Conservation (phyloP, 495 filamentous ascomycete species). For the Penicillium antarcticum region DNA sequence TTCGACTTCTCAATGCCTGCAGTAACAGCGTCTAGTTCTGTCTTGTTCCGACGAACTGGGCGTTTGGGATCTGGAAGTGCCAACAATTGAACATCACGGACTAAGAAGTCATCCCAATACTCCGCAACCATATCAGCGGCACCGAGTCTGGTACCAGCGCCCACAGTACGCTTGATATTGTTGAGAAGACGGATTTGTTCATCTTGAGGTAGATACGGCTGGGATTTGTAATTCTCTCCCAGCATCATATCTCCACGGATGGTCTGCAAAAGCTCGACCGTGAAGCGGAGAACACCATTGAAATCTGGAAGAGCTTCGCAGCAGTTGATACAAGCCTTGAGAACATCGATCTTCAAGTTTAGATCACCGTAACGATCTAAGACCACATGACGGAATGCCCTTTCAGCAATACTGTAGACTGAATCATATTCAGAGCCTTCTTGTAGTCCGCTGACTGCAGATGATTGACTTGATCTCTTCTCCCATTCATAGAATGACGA, state of each 20-base stretch:
- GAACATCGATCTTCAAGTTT: constrained; percentile 76
- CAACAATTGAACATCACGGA: constrained; percentile 73
- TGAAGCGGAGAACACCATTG: constrained; percentile 79
- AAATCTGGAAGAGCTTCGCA: constrained; percentile 94
- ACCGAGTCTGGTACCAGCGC: constrained; percentile 70
- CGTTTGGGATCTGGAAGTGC: constrained; percentile 47
- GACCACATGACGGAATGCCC: constrained; percentile 38
- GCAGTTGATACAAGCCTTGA: constrained; percentile 81
- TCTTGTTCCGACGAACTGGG: constrained; percentile 69
- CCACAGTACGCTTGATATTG: constrained; percentile 81
- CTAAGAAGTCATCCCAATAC: constrained; percentile 95
- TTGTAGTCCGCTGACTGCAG: constrained; percentile 4
- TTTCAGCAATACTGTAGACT: constrained; percentile 37
- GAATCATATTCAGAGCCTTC: constrained; percentile 37
- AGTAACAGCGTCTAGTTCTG: constrained; percentile 63
- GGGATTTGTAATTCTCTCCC: constrained; percentile 36
- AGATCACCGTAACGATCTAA: constrained; percentile 44
- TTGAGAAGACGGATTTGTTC: constrained; percentile 78
- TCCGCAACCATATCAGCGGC: constrained; percentile 66
- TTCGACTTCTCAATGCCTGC: constrained; percentile 46
- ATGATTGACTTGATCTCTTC: constrained; percentile 25
- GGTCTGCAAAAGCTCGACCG: constrained; percentile 75
- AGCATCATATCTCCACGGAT: constrained; percentile 74
- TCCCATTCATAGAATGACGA: constrained; percentile 37
- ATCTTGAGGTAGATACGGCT: constrained; percentile 70